Evolutionary conservation across 768 basidiomycete genomes (phyloP), one percentile per base, ranked within the genome.

Genomic region (Tulasnella calospora): DNA sequence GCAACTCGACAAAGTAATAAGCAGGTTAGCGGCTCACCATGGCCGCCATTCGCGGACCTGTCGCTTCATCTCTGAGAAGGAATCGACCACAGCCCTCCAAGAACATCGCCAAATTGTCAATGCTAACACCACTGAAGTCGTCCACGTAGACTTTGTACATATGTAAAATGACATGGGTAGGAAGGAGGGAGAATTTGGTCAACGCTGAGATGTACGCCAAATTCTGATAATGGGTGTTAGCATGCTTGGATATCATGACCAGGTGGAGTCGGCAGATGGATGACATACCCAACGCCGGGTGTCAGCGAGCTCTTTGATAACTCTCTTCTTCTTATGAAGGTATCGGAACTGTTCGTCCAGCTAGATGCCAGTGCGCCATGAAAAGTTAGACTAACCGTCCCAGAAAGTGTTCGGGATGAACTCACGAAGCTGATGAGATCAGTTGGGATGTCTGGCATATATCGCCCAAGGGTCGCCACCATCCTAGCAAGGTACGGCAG

Each of bases 331-430:
- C 76, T 92, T 87, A 82, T 99, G 97, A 17, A 99, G 86, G 82
- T 98, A 99, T 10, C 94, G 90, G 83, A 99, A 96, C 83, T 99
- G 97, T 81, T 99, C 97, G 81, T 99, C 96, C 75, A 99, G 89
- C 96, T 98, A 23, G 2, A 2, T 38, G 23, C 23, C 19, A 30
- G 38, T 7, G 38, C 36, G 21, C 71, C 10, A 70, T 36, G 27
- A 33, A 73, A 35, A 4, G 55, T 61, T 30, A 7, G 27, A 61
- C 30, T 9, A 27, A 13, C 10, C 30, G 12, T 30, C 12, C 9
- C 6, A 71, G 19, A 0, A 41, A 70, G 19, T 44, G 74, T 13
- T 23, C 15, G 55, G 21, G 12, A 17, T 69, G 1, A 35, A 88
- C 94, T 83, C 82, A 98, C 96, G 81, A 90, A 86, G 47, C 90